These are phyloP conservation scores for Bryoerythrophyllum caledonicum DNA, from an alignment of 225 moss, liverwort and hornwort species.

Conservation along the genomic window DNA sequence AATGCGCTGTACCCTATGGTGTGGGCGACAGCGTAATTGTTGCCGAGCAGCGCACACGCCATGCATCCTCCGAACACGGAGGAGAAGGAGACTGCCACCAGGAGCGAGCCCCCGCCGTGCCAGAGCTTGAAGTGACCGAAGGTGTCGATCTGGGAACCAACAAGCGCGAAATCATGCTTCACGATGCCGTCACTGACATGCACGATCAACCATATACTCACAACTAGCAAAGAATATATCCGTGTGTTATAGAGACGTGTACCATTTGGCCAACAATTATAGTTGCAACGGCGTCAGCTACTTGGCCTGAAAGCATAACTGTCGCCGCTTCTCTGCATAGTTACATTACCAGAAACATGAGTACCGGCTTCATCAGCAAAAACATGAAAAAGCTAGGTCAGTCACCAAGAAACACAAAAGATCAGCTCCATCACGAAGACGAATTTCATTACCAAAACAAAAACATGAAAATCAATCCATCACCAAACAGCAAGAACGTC, in stretches of 20 bases:
- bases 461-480: not conserved
- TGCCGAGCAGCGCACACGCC: slow-evolving; percentile 75
- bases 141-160: slow-evolving; percentile 67
- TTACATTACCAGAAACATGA: not conserved
- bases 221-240: slow-evolving; percentile 5
- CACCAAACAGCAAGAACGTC: not conserved
- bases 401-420: no score
- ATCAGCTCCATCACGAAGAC: no score
- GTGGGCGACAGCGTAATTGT: slow-evolving; percentile 46
- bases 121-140: slow-evolving; percentile 92
- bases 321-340: slow-evolving; percentile 80
- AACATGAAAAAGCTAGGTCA: no score
- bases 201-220: not conserved
- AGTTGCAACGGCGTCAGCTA: slow-evolving; percentile 87
- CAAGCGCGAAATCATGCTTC: no score
- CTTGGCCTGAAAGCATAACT: slow-evolving; percentile 95
- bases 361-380: no score
- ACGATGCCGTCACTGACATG: no score
- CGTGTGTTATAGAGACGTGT: slow-evolving; percentile 16
- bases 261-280: slow-evolving; percentile 90
- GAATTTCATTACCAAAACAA: no score
- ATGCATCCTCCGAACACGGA: slow-evolving; percentile 92
- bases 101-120: slow-evolving; percentile 74
- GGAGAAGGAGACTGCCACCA: slow-evolving; percentile 93
- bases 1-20: slow-evolving; percentile 81